Base-by-base conservation (phyloP, 75 land plant genomes). In the Sequoia sempervirens region DNA sequence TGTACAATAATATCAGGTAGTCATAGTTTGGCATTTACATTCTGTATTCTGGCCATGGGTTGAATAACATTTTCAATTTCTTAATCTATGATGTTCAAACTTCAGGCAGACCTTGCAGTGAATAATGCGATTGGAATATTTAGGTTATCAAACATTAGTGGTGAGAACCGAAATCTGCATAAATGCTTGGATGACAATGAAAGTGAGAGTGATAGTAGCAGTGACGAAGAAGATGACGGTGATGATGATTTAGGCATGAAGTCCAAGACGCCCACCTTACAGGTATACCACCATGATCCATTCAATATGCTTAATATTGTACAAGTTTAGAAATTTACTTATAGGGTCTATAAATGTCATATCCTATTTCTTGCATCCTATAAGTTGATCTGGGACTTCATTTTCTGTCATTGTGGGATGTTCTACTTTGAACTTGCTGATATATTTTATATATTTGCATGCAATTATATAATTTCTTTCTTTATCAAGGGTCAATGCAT, bases 21-120 rank as follows among this genome's bases (percentile, higher is more conserved):
- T 2, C 30, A 47, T 47, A 20, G 11, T 66, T 38, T 10, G 36
- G 41, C 17, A 28, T 64, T 40, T 83, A 30, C 38, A 40, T 81
- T 1, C 15, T 23, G 37, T 26, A 2, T 61, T 23, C 8, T 7
- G 6, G 5, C 1, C 66, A 61, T 26, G 79, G 54, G 40, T 73
- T 28, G n/a, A 81, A 28, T 15, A 61, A 5, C 46, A 37, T 2
- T 37, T 85, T 26, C 1, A 82, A 76, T 56, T 23, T 37, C 45
- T 73, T 40, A 12, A 14, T 81, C 78, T 1, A 80, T 34, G 43
- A 83, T 81, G 9, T 90, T 88, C 47, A 46, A 46, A 46, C 47
- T 46, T 8, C 91, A 97, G 98, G 98, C 99, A 61, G 98, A 93
- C 82, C 80, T 83, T 79, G 87, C 98, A 82, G 80, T 93, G 3